Evolutionary conservation across 2,329 filamentous ascomycete genomes (phyloP), one percentile per base, ranked within the genome.

Genomic region (Colletotrichum noveboracense): DNA sequence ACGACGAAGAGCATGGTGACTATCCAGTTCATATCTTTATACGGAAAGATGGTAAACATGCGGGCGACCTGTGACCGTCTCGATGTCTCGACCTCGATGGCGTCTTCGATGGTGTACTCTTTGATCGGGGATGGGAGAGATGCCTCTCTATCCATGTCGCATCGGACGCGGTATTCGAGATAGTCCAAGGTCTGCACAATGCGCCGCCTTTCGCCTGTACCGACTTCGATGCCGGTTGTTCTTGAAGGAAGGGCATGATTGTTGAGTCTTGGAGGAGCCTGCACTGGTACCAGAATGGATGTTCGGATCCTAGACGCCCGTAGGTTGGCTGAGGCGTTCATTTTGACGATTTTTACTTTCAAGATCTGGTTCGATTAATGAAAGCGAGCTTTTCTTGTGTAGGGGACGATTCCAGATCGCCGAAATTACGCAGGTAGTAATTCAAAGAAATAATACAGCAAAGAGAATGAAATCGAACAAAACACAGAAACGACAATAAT

Each of bases 21-120:
- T 26, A 70, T 38, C 67, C 55, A 70, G n/a, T 64, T 70, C 55
- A 70, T 70, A 26, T 70, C 67, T 64, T 24, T 70, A n/a, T 26
- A 62, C 5, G 67, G 67, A n/a, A 16, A 70, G 13, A 70, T 70
- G 1, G 67, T 70, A 6, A 70, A 18, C 67, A 70, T 70, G 8
- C 67, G 67, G 6, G 18, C 30, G 13, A 36, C 32, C n/a, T 64
- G 67, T 6, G 67, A 34, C 8, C 32, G 13, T 24, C 7, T 34
- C 5, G 55, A 64, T 24, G 13, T 34, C n/a, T 64, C 21, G 9
- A 70, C 13, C 28, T 70, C 56, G 56, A 70, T 28, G 12, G 34
- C n/a, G 26, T 56, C 28, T 16, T 34, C 67, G 18, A 70, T 36
- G 21, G 67, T 30, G 26, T 70, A 70, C 13, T 62, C 55, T 26